Base-by-base conservation (phyloP, 805 yeast genomes). In the Komagataella pastoris region DNA sequence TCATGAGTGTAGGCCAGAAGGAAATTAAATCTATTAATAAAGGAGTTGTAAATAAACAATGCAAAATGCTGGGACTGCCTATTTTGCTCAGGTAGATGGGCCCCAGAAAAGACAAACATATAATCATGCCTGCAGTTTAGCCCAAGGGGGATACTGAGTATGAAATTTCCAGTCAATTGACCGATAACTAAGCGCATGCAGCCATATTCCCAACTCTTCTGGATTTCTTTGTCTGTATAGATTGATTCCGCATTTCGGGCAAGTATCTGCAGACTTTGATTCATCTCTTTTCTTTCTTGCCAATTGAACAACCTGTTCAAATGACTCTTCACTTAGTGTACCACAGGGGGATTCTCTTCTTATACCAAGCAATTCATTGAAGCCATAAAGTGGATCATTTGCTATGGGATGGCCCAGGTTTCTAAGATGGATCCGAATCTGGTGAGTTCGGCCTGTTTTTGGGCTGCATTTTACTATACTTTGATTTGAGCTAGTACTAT, bases 391-490 rank as follows among this genome's bases (percentile, higher is more conserved):
- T 6, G 69, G 67, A 54, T 68, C 73, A 48, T 68, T 68, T 6
- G 54, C 58, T 3, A 68, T 68, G 2, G 71, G 69, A 54, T 55
- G 59, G 0, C 74, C 73, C 54, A 77, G 49, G 55, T 76, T 72
- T 19, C 80, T 60, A 10, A 79, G 60, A 59, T 79, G 83, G 4
- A 79, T 75, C 10, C 83, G 63, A 23, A 79, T 77, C 59, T 79
- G 83, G 61, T 79, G 83, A 60, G 76, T 76, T 54, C 74, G 66
- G 0, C 83, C 83, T 0, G 81, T 74, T 6, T 72, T 53, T 0
- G 83, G 82, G 46, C 59, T 60, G 55, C 83, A 79, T 52, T 58
- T 52, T 1, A 79, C 77, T 1, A 78, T 59, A 55, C 79, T 74
- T 52, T 76, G 59, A 51, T 66, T 54, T 40, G 57, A 47, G 0